Evolutionary conservation across 495 filamentous ascomycete species (phyloP).

Genomic region (Penicillium subrubescens): DNA sequence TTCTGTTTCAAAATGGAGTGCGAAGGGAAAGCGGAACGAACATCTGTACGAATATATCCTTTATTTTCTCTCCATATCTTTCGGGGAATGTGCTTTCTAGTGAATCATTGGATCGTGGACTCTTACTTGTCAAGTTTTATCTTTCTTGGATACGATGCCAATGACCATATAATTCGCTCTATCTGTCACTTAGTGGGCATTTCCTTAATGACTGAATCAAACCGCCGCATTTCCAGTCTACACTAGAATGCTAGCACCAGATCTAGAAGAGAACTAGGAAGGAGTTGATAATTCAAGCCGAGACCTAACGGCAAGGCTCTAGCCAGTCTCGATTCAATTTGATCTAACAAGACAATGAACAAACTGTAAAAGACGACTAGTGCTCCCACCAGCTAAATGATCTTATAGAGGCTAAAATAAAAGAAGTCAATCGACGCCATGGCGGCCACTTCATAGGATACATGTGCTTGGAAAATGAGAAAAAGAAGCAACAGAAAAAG

Average conservation of each 20-base stretch:
- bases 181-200: neutral
- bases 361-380: constrained; percentile 11
- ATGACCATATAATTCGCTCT: constrained; percentile 10
- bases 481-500: constrained; percentile 23
- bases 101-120: neutral
- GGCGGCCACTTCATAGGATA: constrained; percentile 34
- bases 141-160: constrained; percentile 5
- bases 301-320: neutral
- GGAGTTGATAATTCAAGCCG: constrained; percentile 5
- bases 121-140: neutral
- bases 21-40: constrained; percentile 8
- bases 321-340: constrained; percentile 19
- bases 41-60: constrained; percentile 29
- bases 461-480: constrained; percentile 21
- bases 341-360: constrained; percentile 16
- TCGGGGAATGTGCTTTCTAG: neutral
- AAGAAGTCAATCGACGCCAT: constrained; percentile 29
- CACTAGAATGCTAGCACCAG: neutral
- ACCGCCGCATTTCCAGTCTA: neutral
- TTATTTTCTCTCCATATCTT: neutral
- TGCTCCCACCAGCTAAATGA: constrained; percentile 22
- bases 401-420: constrained; percentile 18
- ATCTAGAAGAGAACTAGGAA: neutral
- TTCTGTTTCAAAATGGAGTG: constrained; percentile 9
- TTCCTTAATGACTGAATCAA: neutral